Percentiles rank a stretch among this genome's conserved stretches.
Evolutionary conservation across 768 basidiomycete species (phyloP).

Genomic region (Ramaria sp.): DNA sequence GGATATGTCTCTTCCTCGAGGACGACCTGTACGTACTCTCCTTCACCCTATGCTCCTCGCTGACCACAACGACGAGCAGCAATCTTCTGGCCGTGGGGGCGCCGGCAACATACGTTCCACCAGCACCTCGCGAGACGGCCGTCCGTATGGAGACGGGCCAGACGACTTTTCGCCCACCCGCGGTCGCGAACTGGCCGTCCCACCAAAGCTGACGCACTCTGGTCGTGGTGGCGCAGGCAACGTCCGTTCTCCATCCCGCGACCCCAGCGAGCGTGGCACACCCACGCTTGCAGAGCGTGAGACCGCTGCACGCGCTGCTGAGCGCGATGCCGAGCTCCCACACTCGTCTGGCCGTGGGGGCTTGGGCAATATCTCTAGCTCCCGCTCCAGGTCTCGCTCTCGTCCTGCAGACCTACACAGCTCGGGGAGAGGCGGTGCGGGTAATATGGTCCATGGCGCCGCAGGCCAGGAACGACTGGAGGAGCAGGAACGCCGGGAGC

Average conservation of each 20-base stretch:
- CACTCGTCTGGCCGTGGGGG: constrained; percentile 60
- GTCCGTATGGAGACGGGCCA: constrained; percentile 23
- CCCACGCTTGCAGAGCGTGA: constrained; percentile 18
- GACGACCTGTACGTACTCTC: too few species aligned
- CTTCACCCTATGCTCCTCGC: too few species aligned
- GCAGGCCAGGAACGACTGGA: constrained; percentile 15
- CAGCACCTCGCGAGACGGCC: constrained; percentile 16
- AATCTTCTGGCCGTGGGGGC: constrained; percentile 59
- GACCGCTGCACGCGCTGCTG: constrained; percentile 14
- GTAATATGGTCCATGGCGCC: constrained; percentile 10
- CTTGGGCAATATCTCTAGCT: constrained; percentile 46
- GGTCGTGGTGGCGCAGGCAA: constrained; percentile 39
- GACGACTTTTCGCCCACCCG: constrained; percentile 48
- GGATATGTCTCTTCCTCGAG: too few species aligned
- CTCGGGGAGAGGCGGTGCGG: constrained; percentile 13
- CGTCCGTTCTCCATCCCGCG: constrained; percentile 68
- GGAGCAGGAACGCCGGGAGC: constrained; percentile 23
- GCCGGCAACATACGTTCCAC: constrained; percentile 51
- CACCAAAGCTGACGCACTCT: neutral
- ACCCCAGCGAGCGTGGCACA: constrained; percentile 18
- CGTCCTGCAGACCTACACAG: neutral
- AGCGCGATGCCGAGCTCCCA: constrained; percentile 7
- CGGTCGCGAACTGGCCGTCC: constrained; percentile 29
- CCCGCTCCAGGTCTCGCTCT: constrained; percentile 32
- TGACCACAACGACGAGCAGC: constrained; percentile 18